Base-by-base conservation (phyloP, 1,139 yeast species). In the Saccharomyces pastorianus region DNA sequence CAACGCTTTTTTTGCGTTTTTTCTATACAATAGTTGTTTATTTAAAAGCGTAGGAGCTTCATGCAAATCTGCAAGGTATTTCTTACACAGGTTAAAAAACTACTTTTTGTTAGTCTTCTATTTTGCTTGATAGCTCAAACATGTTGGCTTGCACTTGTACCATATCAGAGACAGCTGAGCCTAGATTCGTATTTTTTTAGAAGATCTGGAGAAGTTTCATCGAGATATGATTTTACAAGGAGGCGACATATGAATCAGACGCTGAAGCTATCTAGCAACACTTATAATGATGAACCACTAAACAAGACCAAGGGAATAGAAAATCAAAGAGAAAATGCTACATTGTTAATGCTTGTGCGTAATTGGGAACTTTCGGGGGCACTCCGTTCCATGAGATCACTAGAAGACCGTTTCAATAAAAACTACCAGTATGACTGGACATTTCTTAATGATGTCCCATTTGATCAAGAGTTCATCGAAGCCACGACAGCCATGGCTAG, bases 401-500 rank as follows among this genome's bases (percentile, higher is more conserved):
- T 86, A 38, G 91, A 85, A 64, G 82, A 85, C 55, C 77, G 85
- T 55, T 85, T 85, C 67, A 85, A 85, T 64, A 79, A 76, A 55
- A 76, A 83, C 71, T 85, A 76, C 63, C 76, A 81, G 53, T 86
- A 85, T 63, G 93, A 96, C 4, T 91, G 96, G 96, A 85, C 89
- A 1, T 90, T 91, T 64, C 69, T 91, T 51, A 91, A 91, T 65
- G 95, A 91, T 64, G 88, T 81, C 42, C 85, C 85, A 2, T 91
- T 91, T 67, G 80, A 82, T 6, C 80, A 78, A 0, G 82, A 82
- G 50, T 89, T 91, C 68, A 85, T 76, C 28, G 69, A 71, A 17
- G 76, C 76, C 1, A 90, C 97, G 0, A 75, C 85, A 0, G 78
- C 88, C 29, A 87, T 91, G 96, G 96, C 69, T 1, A 66, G 70